Base-by-base conservation (phyloP, 371 early-diverging fungal genomes). In the Mucor saturninus region DNA sequence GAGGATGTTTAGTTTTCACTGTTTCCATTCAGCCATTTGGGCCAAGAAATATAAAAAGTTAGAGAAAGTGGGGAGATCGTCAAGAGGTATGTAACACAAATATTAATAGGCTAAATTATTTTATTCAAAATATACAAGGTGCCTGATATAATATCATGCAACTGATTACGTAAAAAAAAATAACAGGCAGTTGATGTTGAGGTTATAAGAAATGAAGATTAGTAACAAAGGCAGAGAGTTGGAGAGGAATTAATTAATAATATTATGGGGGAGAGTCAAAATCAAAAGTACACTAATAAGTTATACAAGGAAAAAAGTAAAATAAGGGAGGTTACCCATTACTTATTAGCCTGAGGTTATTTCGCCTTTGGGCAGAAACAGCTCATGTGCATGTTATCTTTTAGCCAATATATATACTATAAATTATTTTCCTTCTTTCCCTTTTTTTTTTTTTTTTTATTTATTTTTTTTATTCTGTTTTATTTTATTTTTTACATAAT, bases 321-420 rank as follows among this genome's bases (percentile, higher is more conserved):
- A 46, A 46, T 21, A 30, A 31, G 53, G 53, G 53, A 53, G 53
- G 29, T 50, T 50, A 13, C 51, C 31, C 51, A 31, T 53, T 35
- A 58, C 21, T 46, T 50, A 50, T 60, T 38, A 35, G 48, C 50
- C 30, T 70, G 66, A 70, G 66, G 70, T 50, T 30, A 70, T 70
- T 70, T 70, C 56, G 66, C 70, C 70, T 62, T 48, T 70, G 70
- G 70, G 54, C 51, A 59, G 46, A 63, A 68, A 68, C 62, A 58
- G 28, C 68, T 62, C 68, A 67, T 61, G 45, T 67, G 67, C 67
- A 67, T 62, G 53, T 45, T 64, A 64, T 63, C 52, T 32, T 61
- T 35, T 35, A 35, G 40, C 61, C 43, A 46, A 64, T 55, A 59
- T 52, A 48, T 46, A 32, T 37, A 43, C 13, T 3, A 59, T 32